Base-by-base conservation (phyloP, 2,329 filamentous ascomycete genomes). In the Akanthomyces muscarius region DNA sequence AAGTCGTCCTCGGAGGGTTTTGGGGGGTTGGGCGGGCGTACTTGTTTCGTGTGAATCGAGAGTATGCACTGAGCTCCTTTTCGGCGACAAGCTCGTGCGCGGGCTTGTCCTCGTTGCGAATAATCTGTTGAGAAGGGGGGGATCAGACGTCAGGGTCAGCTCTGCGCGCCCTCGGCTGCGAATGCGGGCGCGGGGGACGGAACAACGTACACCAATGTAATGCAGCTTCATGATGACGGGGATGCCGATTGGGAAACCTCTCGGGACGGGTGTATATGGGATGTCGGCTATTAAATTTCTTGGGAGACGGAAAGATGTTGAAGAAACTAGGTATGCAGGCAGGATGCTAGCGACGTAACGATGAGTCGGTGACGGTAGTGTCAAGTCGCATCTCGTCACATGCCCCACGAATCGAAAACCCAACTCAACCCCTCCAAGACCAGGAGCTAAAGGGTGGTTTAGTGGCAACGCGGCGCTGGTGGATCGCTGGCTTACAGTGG, bases 31-130 rank as follows among this genome's bases (percentile, higher is more conserved):
- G n/a, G 44, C 33, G n/a, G 56, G 75, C 80, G 66, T 79, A 90
- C 87, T 85, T 90, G 69, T 83, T 79, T 68, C 87, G 83, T 67
- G 90, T 94, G 80, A 96, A 96, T 76, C 89, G 86, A 64, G 87
- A 92, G 80, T 90, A 95, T 69, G 83, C 86, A 75, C 82, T 87
- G 68, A 96, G 83, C 71, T 96, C 90, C 75, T 88, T 89, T 77
- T 91, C 92, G 68, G 84, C 81, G 74, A 83, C 86, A 66, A 97
- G 82, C 80, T 96, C 91, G 70, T 90, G 79, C 56, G 90, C 86
- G 55, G 91, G 90, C 78, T 89, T 87, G 70, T 78, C 78, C 72
- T 90, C 88, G 78, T 95, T 95, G 78, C 89, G 90, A 73, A 95
- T 82, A 76, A 96, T 86, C 92, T 96, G 61, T 71, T 64, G 52